phyloP scores from a whole-genome alignment of 1,139 yeast species.

The Debaryomyces udenii region DNA sequence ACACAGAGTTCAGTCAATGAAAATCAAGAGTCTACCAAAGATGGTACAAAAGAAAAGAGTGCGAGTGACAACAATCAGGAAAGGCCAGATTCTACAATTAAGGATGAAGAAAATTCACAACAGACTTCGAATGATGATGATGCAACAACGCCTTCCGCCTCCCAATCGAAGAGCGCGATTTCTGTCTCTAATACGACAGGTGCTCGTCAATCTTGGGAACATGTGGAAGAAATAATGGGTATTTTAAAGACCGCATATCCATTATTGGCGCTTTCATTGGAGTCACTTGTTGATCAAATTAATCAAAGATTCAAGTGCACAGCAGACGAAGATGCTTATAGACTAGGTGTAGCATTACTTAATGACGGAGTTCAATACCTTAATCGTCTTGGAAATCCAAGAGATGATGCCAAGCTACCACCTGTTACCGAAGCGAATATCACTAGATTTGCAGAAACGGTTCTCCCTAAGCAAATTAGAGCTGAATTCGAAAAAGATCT shows the following conservation, averaged over 20 bases:
- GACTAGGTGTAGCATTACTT: constrained; percentile 86
- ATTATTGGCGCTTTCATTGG: constrained; percentile 85
- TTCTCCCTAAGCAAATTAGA: constrained; percentile 85
- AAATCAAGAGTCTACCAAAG: not conserved
- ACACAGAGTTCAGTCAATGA: constrained; percentile 2
- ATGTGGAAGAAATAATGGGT: constrained; percentile 93
- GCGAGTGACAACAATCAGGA: constrained; percentile 10
- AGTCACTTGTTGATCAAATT: constrained; percentile 93
- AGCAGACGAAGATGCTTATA: constrained; percentile 94
- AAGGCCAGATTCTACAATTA: constrained; percentile 9
- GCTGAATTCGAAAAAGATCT: constrained; percentile 93
- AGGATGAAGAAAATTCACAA: constrained; percentile 3
- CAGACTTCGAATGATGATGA: constrained; percentile 4
- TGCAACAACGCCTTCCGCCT: constrained; percentile 3
- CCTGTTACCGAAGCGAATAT: constrained; percentile 91
- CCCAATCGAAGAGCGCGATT: constrained; percentile 8
- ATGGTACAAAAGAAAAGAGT: not conserved
- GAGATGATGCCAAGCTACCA: constrained; percentile 87
- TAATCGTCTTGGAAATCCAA: constrained; percentile 81
- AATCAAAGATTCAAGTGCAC: constrained; percentile 92
- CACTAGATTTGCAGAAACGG: constrained; percentile 89
- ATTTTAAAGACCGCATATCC: constrained; percentile 97
- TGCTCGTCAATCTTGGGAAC: constrained; percentile 84
- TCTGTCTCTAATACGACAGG: constrained; percentile 17
- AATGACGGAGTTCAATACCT: constrained; percentile 92